Base-by-base conservation (phyloP, 2,329 filamentous ascomycete genomes). In the Sporothrix pallida region DNA sequence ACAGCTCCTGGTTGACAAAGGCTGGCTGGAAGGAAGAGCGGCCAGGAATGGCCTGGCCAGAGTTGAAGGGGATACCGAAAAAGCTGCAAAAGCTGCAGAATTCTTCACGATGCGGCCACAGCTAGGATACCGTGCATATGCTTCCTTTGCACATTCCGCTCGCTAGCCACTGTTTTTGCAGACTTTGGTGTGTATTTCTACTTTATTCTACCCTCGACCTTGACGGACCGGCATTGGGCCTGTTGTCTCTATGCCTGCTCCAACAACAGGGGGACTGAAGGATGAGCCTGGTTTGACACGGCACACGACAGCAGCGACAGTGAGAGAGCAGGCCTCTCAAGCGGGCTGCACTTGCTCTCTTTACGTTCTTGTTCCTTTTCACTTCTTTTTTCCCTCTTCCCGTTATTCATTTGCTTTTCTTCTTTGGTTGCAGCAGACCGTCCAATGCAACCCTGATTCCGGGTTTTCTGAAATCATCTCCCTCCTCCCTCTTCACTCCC, bases 401-500 rank as follows among this genome's bases (percentile, higher is more conserved):
- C 62, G 62, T 26, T 8, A 15, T n/a, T 62, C 23, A 48, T n/a
- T 23, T 50, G 44, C 44, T 9, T 65, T 10, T 42, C 23, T 26
- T 62, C 46, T 63, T 7, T 72, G 70, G 70, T 56, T 44, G 46
- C 46, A 72, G 23, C 46, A 42, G 12, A 44, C 75, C 75, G 76
- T 74, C 62, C 72, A 75, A 79, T 80, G 77, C 72, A 74, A 80
- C 79, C 78, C 78, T 79, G 76, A 77, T 79, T 79, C 78, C 78
- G 77, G 78, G 79, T 79, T 80, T 79, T 75, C 75, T 37, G 58
- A 31, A 2, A 31, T 70, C 44, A 31, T 70, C 44, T 23, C 31
- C 67, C 50, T 70, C 50, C 37, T 63, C 60, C 60, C 17, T 63
- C 23, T 23, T n/a, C 50, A 37, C 15, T 58, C 70, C 56, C 58